Conservation (phyloP, 495 filamentous ascomycete genomes). For the Hypomontagnella submonticulosa region DNA sequence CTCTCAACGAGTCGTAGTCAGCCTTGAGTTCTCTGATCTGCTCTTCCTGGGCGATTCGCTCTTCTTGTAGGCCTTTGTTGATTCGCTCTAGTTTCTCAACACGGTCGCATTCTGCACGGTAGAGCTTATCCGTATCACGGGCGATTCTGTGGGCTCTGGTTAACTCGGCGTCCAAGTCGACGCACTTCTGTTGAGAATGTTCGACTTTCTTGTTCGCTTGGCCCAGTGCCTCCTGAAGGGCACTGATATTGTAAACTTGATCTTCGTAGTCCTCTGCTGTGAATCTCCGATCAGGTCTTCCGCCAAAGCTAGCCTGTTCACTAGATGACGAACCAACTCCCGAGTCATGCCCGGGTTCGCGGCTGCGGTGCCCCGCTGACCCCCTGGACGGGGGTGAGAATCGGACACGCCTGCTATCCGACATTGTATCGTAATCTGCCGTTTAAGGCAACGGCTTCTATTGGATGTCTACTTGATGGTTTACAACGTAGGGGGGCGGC, state of each 20-base stretch:
- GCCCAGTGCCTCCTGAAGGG: conserved; percentile 47
- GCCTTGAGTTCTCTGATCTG: conserved; percentile 25
- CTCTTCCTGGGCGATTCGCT: conserved; percentile 13
- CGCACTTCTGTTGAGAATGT: conserved; percentile 34
- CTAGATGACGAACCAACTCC: conserved; percentile 50
- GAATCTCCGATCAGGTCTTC: conserved; percentile 49
- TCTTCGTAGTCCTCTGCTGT: conserved; percentile 46
- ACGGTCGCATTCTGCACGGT: conserved; percentile 38
- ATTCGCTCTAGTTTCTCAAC: conserved; percentile 24
- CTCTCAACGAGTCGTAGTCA: conserved; percentile 15
- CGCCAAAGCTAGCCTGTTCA: conserved; percentile 45
- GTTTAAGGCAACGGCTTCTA: conserved; percentile 10
- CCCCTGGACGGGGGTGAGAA: conserved; percentile 33
- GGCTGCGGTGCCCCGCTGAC: conserved; percentile 28
- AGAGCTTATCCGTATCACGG: conserved; percentile 31
- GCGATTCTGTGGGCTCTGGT: conserved; percentile 31
- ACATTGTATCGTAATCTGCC: conserved; percentile 28
- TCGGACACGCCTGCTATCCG: conserved; percentile 38
- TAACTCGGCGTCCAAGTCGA: conserved; percentile 40
- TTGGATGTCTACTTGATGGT: conserved; percentile 15
- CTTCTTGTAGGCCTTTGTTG: conserved; percentile 36
- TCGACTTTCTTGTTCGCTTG: conserved; percentile 47
- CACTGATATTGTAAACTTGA: conserved; percentile 45
- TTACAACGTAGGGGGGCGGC: conserved; percentile 14
- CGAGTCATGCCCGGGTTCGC: conserved; percentile 44